Conservation (phyloP, 331 rosid species). For the Malus hybrid region DNA sequence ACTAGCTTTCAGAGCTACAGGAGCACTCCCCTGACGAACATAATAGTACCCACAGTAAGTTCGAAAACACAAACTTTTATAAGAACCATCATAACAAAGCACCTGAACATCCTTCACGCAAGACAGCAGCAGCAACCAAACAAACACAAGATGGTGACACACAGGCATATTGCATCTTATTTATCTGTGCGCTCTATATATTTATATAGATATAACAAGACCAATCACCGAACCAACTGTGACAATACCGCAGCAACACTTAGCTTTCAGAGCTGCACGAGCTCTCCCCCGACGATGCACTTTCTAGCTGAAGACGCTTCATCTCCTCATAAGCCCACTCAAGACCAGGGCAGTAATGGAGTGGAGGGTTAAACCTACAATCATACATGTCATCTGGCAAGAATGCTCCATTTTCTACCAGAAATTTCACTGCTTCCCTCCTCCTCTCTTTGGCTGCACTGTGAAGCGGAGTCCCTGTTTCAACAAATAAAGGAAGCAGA, state of each 20-base stretch:
- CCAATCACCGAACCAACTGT: background rate
- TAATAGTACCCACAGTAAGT: background rate
- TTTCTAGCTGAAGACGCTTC: constrained; percentile 53
- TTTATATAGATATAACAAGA: background rate
- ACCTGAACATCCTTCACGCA: background rate
- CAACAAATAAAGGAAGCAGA: background rate
- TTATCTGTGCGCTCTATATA: background rate
- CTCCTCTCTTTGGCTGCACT: constrained; percentile 92
- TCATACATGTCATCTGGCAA: constrained; percentile 80
- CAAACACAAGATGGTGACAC: background rate
- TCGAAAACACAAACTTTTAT: background rate
- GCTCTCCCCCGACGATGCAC: constrained; percentile 41
- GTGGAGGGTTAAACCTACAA: constrained; percentile 91
- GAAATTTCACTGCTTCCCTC: constrained; percentile 73
- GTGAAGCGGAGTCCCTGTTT: constrained; percentile 97
- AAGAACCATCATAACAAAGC: background rate
- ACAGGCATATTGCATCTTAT: background rate
- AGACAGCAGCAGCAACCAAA: background rate
- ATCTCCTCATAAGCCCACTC: constrained; percentile 99
- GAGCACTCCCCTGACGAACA: background rate
- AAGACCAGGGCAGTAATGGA: constrained; percentile 91
- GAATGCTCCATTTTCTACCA: constrained; percentile 91
- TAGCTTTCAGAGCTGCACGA: constrained; percentile 77
- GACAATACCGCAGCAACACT: background rate
- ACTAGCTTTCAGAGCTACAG: background rate